Evolutionary conservation across 164 flowering plant genomes (phyloP), one percentile per base, ranked within the genome.

Genomic region (Nymphaea thermarum): DNA sequence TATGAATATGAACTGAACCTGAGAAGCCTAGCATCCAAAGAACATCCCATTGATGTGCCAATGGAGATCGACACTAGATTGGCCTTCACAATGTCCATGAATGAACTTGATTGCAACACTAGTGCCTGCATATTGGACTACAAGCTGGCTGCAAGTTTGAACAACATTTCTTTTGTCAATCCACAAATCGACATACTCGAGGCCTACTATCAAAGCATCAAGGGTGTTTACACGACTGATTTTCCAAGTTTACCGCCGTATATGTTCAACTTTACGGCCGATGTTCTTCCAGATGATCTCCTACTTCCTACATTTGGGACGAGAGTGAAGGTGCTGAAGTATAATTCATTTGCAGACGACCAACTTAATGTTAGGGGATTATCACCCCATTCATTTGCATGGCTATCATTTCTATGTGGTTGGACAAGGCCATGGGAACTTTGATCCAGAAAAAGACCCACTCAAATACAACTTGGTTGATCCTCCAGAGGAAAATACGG

Each of bases 401-500:
- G 84, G 86, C 0, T 72, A 42, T 25, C 77, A 75, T 62, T 79
- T 82, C 45, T 81, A 73, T 62, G 73, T 79, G 5, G 69, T 82
- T 11, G 84, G 82, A 1, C 42, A 3, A 10, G 86, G 86, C 1
- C 76, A 71, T 18, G 84, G 85, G 6, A 82, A 80, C 47, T 82
- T 77, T 45, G 62, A 82, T 65, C 14, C 44, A 1, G 2, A 16
- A 0, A 81, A 36, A 11, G 84, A 81, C 12, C 78, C 78, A 2
- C 16, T 17, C 18, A 53, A 25, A 3, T 82, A 72, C 62, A 82
- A 82, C 64, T 72, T 79, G 12, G 67, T 72, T 44, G 79, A 82
- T 60, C 86, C 86, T 0, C 82, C 82, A 12, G 3, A 55, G 11
- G 10, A 3, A 6, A 82, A 68, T 55, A 82, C 84, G 0, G 62